A percentile compares a stretch with the other conserved stretches of the same genome.
Evolutionary conservation across 148 eudicot genomes (phyloP).

Genomic region (Pouteria glomerata): DNA sequence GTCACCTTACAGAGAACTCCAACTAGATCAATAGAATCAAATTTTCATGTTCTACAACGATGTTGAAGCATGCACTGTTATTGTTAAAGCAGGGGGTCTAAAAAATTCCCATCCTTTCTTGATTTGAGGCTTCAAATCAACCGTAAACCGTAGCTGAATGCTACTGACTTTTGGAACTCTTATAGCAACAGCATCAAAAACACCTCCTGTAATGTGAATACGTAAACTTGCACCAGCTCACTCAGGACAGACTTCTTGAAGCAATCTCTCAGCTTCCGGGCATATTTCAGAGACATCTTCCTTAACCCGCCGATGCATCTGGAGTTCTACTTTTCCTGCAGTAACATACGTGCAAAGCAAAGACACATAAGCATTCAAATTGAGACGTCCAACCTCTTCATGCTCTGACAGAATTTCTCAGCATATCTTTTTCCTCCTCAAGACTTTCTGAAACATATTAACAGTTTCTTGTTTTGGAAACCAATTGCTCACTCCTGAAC

Average conservation of each 20-base stretch:
- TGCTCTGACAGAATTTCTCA: conserved; percentile 28
- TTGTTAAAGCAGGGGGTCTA: too few species aligned
- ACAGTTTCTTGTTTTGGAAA: conserved; percentile 38
- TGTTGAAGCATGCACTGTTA: neutral
- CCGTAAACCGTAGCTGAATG: neutral
- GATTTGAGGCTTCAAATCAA: neutral
- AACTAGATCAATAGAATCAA: too few species aligned
- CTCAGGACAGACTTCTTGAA: neutral
- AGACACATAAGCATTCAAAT: conserved; percentile 14
- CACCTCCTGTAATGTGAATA: neutral
- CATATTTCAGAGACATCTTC: neutral
- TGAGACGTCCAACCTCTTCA: conserved; percentile 42
- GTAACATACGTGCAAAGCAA: neutral
- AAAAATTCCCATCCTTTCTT: neutral
- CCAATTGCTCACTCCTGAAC: conserved; percentile 14
- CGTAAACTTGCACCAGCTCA: neutral
- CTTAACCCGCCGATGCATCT: neutral
- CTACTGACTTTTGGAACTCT: neutral
- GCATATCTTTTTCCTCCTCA: conserved; percentile 27
- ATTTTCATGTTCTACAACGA: neutral
- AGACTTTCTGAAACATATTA: conserved; percentile 22
- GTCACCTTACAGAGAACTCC: too few species aligned
- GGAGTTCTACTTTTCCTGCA: conserved; percentile 1
- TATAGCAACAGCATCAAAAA: neutral
- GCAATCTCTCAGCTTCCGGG: conserved; percentile 11